Evolutionary conservation across 345 rosid genomes (phyloP).

Genomic region (Heritiera fomes): DNA sequence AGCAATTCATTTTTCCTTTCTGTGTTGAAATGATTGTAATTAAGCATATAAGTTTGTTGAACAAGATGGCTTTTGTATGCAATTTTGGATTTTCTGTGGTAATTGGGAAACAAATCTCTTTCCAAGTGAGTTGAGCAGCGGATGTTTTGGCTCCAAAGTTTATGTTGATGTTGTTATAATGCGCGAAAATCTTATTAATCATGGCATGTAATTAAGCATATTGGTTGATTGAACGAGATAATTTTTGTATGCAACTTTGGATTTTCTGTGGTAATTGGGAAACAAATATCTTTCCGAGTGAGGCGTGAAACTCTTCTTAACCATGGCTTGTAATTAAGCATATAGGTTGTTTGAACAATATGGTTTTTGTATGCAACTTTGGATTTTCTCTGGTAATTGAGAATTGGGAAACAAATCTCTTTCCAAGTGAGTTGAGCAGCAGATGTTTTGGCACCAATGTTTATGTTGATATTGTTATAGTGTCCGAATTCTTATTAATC

Average conservation of each 20-base stretch:
- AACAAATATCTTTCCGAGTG: too few species aligned
- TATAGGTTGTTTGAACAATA: too few species aligned
- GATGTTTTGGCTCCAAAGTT: neutral
- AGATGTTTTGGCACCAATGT: neutral
- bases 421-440: neutral
- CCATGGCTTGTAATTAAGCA: too few species aligned
- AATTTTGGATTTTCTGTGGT: neutral
- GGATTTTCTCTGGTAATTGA: too few species aligned
- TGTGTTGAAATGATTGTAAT: conserved; percentile 6
- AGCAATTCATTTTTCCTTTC: neutral
- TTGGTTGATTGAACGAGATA: neutral
- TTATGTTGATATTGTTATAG: neutral
- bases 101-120: conserved; percentile 6
- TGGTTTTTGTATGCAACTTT: too few species aligned
- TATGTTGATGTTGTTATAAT: neutral
- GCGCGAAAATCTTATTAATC: neutral
- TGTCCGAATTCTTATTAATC: neutral
- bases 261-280: neutral
- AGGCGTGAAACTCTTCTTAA: too few species aligned
- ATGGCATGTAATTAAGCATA: neutral
- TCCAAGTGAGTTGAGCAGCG: neutral
- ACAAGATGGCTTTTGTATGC: neutral
- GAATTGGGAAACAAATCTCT: neutral
- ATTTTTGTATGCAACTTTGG: neutral
- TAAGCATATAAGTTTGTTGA: neutral